These are phyloP conservation scores for Syncephalastrum monosporum DNA, from an alignment of 371 early-diverging fungal species.

Conservation along the genomic window DNA sequence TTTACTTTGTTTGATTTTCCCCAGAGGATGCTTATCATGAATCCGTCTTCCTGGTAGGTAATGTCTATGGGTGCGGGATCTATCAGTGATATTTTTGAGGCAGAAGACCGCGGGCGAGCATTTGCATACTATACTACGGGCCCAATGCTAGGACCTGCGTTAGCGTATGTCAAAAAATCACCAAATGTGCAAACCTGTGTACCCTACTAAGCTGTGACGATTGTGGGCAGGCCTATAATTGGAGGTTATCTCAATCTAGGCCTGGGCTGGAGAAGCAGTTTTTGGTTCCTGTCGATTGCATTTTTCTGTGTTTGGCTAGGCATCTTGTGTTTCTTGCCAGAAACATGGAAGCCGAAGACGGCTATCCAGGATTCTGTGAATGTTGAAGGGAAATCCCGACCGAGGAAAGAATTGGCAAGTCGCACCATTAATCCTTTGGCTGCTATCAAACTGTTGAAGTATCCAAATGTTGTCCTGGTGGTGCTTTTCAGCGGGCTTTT, in stretches of 20 bases:
- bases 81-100: conserved; percentile 36
- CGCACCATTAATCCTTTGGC: conserved; percentile 23
- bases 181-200: conserved; percentile 17
- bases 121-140: conserved; percentile 42
- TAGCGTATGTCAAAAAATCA: conserved; percentile 10
- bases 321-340: conserved; percentile 39
- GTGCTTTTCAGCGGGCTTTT: conserved; percentile 28
- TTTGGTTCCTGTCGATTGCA: conserved; percentile 40
- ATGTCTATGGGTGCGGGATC: conserved; percentile 51
- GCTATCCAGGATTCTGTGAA: not conserved
- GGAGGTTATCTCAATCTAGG: conserved; percentile 48
- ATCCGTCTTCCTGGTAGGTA: conserved; percentile 11
- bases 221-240: conserved; percentile 39
- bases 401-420: not conserved
- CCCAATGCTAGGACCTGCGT: conserved; percentile 28
- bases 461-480: conserved; percentile 31
- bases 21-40: not conserved
- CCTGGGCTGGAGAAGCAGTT: conserved; percentile 45
- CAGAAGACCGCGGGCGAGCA: conserved; percentile 43
- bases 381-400: not conserved
- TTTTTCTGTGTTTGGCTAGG: conserved; percentile 31
- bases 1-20: not conserved
- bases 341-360: conserved; percentile 26
- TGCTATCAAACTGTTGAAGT: conserved; percentile 27
- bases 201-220: not conserved